phyloP scores from a whole-genome alignment of 352 stramenopile species.

The Pythium phragmiticola region DNA sequence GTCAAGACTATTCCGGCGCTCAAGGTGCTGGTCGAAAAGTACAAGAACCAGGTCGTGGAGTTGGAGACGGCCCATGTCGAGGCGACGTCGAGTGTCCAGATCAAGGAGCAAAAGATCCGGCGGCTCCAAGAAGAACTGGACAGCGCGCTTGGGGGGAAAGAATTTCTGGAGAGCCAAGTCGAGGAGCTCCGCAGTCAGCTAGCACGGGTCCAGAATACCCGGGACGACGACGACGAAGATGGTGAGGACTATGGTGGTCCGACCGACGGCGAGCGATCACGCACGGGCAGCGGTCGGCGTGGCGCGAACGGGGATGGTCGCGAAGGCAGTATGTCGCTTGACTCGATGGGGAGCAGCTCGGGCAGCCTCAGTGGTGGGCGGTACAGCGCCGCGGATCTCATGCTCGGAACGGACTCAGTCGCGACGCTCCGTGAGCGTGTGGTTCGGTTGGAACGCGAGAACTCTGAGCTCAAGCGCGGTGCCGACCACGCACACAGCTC shows the following conservation, averaged over 20 bases:
- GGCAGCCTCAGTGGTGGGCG: constrained; percentile 35
- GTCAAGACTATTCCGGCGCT: constrained; percentile 85
- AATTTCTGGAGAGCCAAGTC: constrained; percentile 85
- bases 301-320: neutral
- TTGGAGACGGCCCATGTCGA: constrained; percentile 83
- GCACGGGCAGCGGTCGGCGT: constrained; percentile 11
- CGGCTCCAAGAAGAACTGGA: constrained; percentile 86
- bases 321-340: constrained; percentile 13
- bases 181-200: constrained; percentile 76
- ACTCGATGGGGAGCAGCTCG: constrained; percentile 13
- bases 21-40: constrained; percentile 77
- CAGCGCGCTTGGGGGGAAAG: constrained; percentile 72
- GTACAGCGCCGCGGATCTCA: constrained; percentile 52
- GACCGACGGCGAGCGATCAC: neutral
- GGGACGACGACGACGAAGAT: constrained; percentile 36
- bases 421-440: constrained; percentile 55
- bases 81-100: constrained; percentile 65
- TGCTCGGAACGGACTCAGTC: constrained; percentile 67
- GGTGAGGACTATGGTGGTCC: constrained; percentile 15
- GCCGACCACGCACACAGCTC: constrained; percentile 47
- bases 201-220: constrained; percentile 44
- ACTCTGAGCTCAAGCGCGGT: constrained; percentile 60
- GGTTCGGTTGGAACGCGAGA: constrained; percentile 75
- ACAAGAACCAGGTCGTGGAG: constrained; percentile 89
- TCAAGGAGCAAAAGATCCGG: constrained; percentile 82